Base-by-base conservation (phyloP, 805 yeast species). In the Candida fluviatilis region DNA sequence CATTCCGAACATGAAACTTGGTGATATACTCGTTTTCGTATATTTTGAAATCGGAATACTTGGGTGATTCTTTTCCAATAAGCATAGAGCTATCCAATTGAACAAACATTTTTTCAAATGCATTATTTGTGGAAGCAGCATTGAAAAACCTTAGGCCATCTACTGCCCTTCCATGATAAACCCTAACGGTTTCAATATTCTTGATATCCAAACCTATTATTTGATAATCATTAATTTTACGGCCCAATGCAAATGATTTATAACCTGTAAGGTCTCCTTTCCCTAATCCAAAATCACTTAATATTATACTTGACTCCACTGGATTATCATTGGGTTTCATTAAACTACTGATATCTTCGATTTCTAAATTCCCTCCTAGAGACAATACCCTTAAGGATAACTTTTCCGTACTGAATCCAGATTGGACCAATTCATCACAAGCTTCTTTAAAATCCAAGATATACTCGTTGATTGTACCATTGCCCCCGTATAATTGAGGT, bases 111-210 rank as follows among this genome's bases (percentile, higher is more conserved):
- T 60, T 46, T 80, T 61, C 12, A 64, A 57, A 3, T 80, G 80
- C 3, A 73, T 51, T 3, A 66, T 66, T 1, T 79, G 80, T 14
- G 14, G 43, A 21, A 14, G 13, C 23, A n/a, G 35, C 11, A 34
- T 46, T 43, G 29, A 41, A 65, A 46, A 88, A 69, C 40, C 80
- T 76, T n/a, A 90, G 48, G 5, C 97, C 98, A 59, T 89, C 95
- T 14, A 91, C 58, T 0, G 95, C 93, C 18, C 62, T 55, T 2
- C 95, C 96, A 46, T 81, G 78, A 46, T 76, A 82, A 0, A 89
- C 73, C 38, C 86, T 69, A 1, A 88, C 73, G 35, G 65, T 67
- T 8, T 52, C 55, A 2, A 84, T 64, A 7, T 50, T 50, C 12
- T 43, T 43, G 12, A 70, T 56, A 46, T 66, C 65, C 39, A 68